phyloP scores from a whole-genome alignment of 2,329 filamentous ascomycete species.

The Salinomyces thailandicus region DNA sequence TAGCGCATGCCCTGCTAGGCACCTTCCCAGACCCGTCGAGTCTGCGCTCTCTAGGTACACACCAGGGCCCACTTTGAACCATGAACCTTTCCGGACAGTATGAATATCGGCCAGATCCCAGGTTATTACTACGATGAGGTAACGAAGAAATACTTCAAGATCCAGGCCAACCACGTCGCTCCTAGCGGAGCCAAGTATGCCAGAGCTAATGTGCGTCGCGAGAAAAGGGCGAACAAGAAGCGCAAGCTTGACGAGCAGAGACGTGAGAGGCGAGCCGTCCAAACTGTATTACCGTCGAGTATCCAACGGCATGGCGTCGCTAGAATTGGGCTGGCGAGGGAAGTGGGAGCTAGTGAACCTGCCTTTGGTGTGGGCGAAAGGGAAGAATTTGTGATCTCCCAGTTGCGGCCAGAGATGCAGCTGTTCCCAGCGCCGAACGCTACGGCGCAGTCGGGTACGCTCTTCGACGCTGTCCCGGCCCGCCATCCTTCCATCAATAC shows the following conservation, averaged over 20 bases:
- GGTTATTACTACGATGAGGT: conserved; percentile 36
- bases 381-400: conserved; percentile 14
- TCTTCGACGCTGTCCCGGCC: not conserved
- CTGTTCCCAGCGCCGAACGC: conserved; percentile 1
- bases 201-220: conserved; percentile 28
- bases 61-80: no score
- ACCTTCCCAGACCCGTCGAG: no score
- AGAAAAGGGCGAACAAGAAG: conserved; percentile 26
- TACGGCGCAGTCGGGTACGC: not conserved
- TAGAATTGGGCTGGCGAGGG: conserved; percentile 7
- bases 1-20: no score
- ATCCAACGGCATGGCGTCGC: conserved; percentile 5
- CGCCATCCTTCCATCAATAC: not conserved
- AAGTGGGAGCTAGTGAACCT: conserved; percentile 3
- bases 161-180: conserved; percentile 30
- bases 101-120: conserved; percentile 35
- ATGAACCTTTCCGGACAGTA: no score
- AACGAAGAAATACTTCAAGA: conserved; percentile 42
- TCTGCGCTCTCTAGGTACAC: no score
- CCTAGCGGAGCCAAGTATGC: conserved; percentile 31
- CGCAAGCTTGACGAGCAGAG: conserved; percentile 17
- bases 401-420: conserved; percentile 19
- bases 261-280: conserved; percentile 9
- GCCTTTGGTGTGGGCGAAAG: conserved; percentile 8
- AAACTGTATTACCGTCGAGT: conserved; percentile 13